phyloP scores from a whole-genome alignment of 2,329 filamentous ascomycete genomes.

The Ceratocystis eucalypticola region DNA sequence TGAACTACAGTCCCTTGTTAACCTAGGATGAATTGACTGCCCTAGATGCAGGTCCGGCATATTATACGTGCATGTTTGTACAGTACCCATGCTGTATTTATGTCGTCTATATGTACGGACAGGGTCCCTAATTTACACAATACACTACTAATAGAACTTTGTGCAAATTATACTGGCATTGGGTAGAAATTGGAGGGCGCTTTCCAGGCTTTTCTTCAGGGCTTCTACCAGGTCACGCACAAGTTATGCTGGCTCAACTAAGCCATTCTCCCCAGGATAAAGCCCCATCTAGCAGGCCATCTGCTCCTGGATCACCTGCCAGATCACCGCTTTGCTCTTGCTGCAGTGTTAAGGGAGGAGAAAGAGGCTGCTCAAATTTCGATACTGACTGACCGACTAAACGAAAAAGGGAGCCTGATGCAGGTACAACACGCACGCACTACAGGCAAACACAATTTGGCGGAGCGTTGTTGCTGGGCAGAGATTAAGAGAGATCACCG shows the following conservation, averaged over 20 bases:
- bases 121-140: too few species aligned
- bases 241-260: background rate
- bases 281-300: background rate
- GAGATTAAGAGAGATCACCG: conserved; percentile 1
- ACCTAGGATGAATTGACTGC: conserved; percentile 5
- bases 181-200: background rate
- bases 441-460: background rate
- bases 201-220: background rate
- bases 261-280: background rate
- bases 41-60: conserved; percentile 7
- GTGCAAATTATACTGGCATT: conserved; percentile 3
- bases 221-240: background rate
- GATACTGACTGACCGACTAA: background rate
- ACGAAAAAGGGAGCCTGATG: background rate
- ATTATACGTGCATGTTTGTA: conserved; percentile 2
- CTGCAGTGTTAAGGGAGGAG: background rate
- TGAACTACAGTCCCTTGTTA: background rate
- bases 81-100: too few species aligned
- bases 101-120: too few species aligned
- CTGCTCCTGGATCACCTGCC: background rate
- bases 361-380: conserved; percentile 1
- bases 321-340: background rate
- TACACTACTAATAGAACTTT: background rate
- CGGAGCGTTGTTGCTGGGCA: background rate
- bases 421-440: background rate